phyloP scores from a whole-genome alignment of 257 asterid species.

The Mitragyna speciosa region DNA sequence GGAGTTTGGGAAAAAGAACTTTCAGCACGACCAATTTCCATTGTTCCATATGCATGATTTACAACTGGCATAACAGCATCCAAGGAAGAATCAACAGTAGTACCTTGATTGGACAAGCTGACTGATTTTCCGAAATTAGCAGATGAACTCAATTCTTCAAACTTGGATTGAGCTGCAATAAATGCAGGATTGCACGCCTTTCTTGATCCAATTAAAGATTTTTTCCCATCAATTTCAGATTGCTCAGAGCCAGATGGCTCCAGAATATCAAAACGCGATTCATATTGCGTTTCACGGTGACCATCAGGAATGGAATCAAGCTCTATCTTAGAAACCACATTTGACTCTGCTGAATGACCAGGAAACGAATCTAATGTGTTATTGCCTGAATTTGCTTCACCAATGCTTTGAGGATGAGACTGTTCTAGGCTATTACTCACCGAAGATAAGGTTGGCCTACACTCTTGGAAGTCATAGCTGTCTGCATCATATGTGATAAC shows the following conservation, averaged over 20 bases:
- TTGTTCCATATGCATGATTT: conserved; percentile 37
- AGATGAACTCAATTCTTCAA: conserved; percentile 63
- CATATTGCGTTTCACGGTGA: conserved; percentile 33
- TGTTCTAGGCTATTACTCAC: conserved; percentile 9
- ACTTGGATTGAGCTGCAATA: conserved; percentile 86
- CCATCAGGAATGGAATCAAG: conserved; percentile 23
- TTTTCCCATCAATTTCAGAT: conserved; percentile 51
- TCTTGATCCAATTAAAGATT: conserved; percentile 36
- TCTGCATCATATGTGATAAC: conserved; percentile 35
- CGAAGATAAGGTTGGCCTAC: conserved; percentile 12
- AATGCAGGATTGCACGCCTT: conserved; percentile 81
- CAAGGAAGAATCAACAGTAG: conserved; percentile 40
- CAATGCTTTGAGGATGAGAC: conserved; percentile 29
- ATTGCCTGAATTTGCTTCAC: conserved; percentile 25
- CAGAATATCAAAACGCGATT: conserved; percentile 27
- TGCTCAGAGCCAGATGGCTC: conserved; percentile 31
- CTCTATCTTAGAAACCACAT: conserved; percentile 32
- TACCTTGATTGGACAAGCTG: conserved; percentile 39
- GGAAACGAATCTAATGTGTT: conserved; percentile 37
- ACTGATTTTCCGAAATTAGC: conserved; percentile 41
- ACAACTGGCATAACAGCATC: conserved; percentile 39
- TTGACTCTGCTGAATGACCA: conserved; percentile 31
- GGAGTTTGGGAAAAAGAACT: conserved; percentile 38
- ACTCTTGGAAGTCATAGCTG: conserved; percentile 24
- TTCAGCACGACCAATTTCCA: conserved; percentile 43